These are phyloP conservation scores for Babesia ovata DNA, from an alignment of 169 alveolate species.

Conservation along the genomic window DNA sequence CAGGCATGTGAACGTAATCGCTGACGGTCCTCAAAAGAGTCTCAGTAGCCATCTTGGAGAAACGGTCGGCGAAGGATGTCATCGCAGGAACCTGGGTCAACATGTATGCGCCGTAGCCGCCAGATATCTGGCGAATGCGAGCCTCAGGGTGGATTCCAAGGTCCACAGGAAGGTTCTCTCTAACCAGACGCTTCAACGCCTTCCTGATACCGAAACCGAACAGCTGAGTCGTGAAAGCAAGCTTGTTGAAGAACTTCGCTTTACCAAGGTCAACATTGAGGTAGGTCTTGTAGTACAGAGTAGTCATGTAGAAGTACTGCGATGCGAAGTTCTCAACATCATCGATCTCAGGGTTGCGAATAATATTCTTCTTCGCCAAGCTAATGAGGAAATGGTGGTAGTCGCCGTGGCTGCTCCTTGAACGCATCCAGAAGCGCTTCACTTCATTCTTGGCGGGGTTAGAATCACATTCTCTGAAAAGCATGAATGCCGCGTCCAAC, in stretches of 20 bases:
- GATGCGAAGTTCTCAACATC: slow-evolving; percentile 24
- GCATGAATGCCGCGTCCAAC: slow-evolving; percentile 45
- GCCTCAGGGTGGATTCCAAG: slow-evolving; percentile 4
- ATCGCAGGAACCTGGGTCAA: slow-evolving; percentile 18
- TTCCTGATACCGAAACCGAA: slow-evolving; percentile 18
- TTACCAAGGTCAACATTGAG: not conserved
- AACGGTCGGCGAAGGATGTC: slow-evolving; percentile 12
- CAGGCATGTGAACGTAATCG: slow-evolving; percentile 8
- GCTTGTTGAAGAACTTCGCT: slow-evolving; percentile 13
- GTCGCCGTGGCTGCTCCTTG: slow-evolving; percentile 15
- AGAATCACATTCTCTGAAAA: slow-evolving; percentile 41
- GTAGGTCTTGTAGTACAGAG: slow-evolving; percentile 41
- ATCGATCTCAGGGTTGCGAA: slow-evolving; percentile 3
- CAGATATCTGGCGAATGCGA: slow-evolving; percentile 4
- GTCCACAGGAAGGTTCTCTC: slow-evolving; percentile 18
- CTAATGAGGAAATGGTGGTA: slow-evolving; percentile 25
- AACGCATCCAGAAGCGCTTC: slow-evolving; percentile 12
- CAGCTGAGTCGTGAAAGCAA: not conserved
- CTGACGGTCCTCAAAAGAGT: slow-evolving; percentile 5
- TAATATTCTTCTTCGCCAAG: not conserved
- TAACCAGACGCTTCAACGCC: not conserved
- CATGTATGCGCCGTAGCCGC: slow-evolving; percentile 30
- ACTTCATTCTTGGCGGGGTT: slow-evolving; percentile 11
- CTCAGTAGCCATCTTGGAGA: slow-evolving; percentile 4
- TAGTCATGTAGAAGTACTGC: slow-evolving; percentile 42